phyloP scores from a whole-genome alignment of 2,329 filamentous ascomycete genomes.

The Pseudopithomyces chartarum region DNA sequence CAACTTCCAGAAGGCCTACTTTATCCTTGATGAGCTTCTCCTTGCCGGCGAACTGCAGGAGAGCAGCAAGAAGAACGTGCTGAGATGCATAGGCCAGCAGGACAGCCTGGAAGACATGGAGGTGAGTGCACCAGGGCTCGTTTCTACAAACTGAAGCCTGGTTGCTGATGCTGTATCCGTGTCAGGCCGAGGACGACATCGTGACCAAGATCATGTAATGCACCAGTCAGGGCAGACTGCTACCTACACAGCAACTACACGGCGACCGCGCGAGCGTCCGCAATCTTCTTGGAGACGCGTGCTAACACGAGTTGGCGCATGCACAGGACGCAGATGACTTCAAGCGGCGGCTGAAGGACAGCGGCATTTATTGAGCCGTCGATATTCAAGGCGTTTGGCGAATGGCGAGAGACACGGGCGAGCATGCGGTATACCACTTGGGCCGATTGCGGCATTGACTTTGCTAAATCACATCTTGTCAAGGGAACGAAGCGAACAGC shows the following conservation, averaged over 20 bases:
- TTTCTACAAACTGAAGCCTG: conserved; percentile 30
- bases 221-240: conserved; percentile 12
- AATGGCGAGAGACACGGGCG: conserved; percentile 18
- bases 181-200: conserved; percentile 82
- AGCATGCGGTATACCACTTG: conserved; percentile 34
- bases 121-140: conserved; percentile 65
- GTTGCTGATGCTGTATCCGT: conserved; percentile 48
- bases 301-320: conserved; percentile 32
- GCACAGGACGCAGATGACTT: conserved; percentile 39
- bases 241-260: conserved; percentile 6
- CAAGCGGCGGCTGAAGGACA: conserved; percentile 34
- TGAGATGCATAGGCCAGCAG: conserved; percentile 94
- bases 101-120: conserved; percentile 99
- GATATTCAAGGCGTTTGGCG: conserved; percentile 29
- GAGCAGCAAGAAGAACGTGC: conserved; percentile 98
- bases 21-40: conserved; percentile 95
- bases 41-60: conserved; percentile 97
- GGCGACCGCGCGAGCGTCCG: conserved; percentile 17
- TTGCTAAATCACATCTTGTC: conserved; percentile 26
- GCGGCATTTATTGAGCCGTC: conserved; percentile 34
- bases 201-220: conserved; percentile 83
- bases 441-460: conserved; percentile 17
- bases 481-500: conserved; percentile 21
- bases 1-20: conserved; percentile 99
- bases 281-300: conserved; percentile 20